Base-by-base conservation (phyloP, 169 alveolate genomes). In the Plasmodium blacklocki region DNA sequence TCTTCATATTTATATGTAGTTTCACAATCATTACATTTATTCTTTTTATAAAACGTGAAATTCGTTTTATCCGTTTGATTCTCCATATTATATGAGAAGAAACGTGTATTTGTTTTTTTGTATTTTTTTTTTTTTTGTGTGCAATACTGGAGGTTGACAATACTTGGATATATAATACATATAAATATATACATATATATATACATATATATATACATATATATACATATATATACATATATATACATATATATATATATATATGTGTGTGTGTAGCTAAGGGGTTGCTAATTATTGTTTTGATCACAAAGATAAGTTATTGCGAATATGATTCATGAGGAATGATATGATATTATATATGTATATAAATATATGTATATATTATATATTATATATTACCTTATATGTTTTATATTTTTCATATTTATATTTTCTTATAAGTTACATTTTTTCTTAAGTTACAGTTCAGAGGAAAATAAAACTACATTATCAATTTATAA, bases 11-110 rank as follows among this genome's bases (percentile, higher is more conserved):
- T 76, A 50, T 76, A 56, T 3, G 64, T 76, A 52, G 52, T 9
- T 64, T 76, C 68, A n/a, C 49, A 63, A 4, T 78, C 89, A 64
- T 78, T 78, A 23, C 89, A 39, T 78, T 78, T 78, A 64, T 78
- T 78, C 21, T 64, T 78, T 64, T 78, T 68, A 66, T 64, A 78
- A 50, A 59, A 63, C 6, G 74, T 5, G 43, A 67, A 66, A 29
- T 26, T 47, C 14, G 60, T 45, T 71, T 66, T 78, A 49, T 9
- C 47, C 8, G 71, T 23, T n/a, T 45, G 47, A 52, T 78, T 56
- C 14, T 78, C 89, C 89, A 78, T 78, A 26, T 47, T 54, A 23
- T 56, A 32, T 56, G 52, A 45, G 45, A 63, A 32, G 29, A 56
- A 18, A 59, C 0, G 50, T 1, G 52, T 12, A 47, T 47, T 47